Evolutionary conservation across 805 yeast genomes (phyloP), one percentile per base, ranked within the genome.

Genomic region (Nakazawaea populi): DNA sequence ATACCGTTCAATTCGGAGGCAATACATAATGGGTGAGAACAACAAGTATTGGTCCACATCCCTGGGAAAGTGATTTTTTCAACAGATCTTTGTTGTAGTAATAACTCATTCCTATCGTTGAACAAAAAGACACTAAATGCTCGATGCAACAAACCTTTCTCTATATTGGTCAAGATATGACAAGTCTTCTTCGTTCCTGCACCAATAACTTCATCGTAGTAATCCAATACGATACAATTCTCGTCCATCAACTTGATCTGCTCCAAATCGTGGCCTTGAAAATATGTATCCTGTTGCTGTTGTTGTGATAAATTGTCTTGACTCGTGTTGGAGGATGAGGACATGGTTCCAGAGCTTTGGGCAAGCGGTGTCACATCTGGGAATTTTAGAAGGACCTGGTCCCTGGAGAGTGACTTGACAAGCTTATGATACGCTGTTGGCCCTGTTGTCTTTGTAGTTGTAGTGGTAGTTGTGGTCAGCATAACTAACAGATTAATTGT

Each of bases 21-120:
- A 36, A 89, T 80, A 49, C 96, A 89, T 48, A 94, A 74, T 8
- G 99, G 99, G 66, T 94, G 99, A 1, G 98, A 91, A 68, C 99
- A 94, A 70, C 99, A 94, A 1, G 99, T 94, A 67, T 94, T 94
- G 29, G 99, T 94, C 99, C 99, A 94, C 85, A 91, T 83, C 52
- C 82, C 82, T 0, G 98, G 96, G 69, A 94, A 94, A 1, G 99
- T 94, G 71, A 94, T 94, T 68, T 94, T 94, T 66, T 94, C 98
- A 46, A 83, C 82, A 0, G 99, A 98, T 60, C 99, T 82, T 71
- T 92, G 97, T 71, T 94, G 99, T 58, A 94, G 74, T 52, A 94
- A 75, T 55, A 94, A 76, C 68, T 86, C 77, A 53, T 83, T 82
- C 43, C 87, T 80, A 27, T 79, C 79, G 66, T 90, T 85, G 73